Evolutionary conservation across 257 asterid species (phyloP).

Genomic region (Rubia yunnanensis): DNA sequence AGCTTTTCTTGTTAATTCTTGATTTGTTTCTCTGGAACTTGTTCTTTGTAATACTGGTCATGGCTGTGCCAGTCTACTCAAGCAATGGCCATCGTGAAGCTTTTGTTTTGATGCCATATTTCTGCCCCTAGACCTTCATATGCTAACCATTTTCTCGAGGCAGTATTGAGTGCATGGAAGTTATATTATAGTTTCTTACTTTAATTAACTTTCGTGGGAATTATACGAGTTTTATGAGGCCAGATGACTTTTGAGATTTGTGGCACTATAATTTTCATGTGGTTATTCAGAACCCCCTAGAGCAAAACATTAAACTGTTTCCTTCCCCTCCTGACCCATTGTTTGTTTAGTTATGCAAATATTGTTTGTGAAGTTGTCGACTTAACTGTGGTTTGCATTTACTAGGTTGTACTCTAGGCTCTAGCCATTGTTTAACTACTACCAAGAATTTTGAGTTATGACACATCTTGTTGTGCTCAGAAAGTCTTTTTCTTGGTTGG

Average conservation of each 20-base stretch:
- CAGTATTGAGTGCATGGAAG: neutral
- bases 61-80: neutral
- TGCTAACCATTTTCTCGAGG: neutral
- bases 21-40: neutral
- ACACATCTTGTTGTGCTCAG: conserved; percentile 21
- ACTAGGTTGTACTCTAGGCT: neutral
- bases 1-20: neutral
- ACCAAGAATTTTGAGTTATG: neutral
- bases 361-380: neutral
- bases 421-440: neutral
- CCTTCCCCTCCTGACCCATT: neutral
- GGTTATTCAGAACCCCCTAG: neutral
- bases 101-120: neutral
- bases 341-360: neutral
- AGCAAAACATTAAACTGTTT: neutral
- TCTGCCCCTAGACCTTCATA: neutral
- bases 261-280: neutral
- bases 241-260: neutral
- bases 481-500: conserved; percentile 13
- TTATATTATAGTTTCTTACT: neutral
- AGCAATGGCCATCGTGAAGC: no score
- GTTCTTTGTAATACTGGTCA: neutral
- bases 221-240: neutral
- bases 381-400: neutral
- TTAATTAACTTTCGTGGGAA: neutral